Percentiles rank a stretch among this genome's conserved stretches.
Conservation (phyloP, 1,284 basidiomycete genomes). For the Naganishia liquefaciens region DNA sequence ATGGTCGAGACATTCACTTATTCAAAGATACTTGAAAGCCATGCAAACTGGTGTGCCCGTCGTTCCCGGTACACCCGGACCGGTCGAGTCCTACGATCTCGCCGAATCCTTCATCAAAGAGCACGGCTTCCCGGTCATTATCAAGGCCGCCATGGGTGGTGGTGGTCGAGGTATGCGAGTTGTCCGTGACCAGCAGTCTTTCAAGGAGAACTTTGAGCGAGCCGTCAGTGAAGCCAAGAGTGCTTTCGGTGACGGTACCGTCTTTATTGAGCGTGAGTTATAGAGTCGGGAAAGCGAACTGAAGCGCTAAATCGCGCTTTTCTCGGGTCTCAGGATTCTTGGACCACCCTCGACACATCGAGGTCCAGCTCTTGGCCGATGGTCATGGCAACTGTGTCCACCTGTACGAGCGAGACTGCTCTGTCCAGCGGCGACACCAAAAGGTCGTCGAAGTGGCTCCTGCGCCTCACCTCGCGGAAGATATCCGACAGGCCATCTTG, state of each 20-base stretch:
- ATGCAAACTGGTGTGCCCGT: conserved; percentile 89
- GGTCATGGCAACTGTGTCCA: conserved; percentile 89
- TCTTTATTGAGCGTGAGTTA: conserved; percentile 84
- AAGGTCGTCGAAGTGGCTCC: conserved; percentile 99
- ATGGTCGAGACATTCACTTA: background rate
- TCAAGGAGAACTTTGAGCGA: conserved; percentile 86
- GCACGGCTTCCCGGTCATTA: conserved; percentile 95
- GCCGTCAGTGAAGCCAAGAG: conserved; percentile 93
- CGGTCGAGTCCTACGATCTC: conserved; percentile 79
- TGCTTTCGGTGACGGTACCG: conserved; percentile 96
- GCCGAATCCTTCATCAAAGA: conserved; percentile 89
- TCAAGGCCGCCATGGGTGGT: conserved; percentile 98
- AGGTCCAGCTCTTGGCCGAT: conserved; percentile 94
- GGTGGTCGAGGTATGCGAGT: conserved; percentile 99
- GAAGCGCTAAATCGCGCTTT: background rate
- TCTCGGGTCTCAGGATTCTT: conserved; percentile 65
- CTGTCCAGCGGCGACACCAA: conserved; percentile 95
- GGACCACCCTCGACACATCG: conserved; percentile 93
- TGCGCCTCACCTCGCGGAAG: conserved; percentile 88
- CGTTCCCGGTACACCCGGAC: conserved; percentile 94
- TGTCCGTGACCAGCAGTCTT: conserved; percentile 86
- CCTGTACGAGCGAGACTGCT: conserved; percentile 97
- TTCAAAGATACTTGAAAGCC: conserved; percentile 51
- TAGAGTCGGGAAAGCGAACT: conserved; percentile 1
- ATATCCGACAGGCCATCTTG: conserved; percentile 83